Percentiles rank a stretch among this genome's conserved stretches.
These are phyloP conservation scores for Boletus barrowsii DNA, from an alignment of 768 basidiomycete genomes.

Conservation along the genomic window DNA sequence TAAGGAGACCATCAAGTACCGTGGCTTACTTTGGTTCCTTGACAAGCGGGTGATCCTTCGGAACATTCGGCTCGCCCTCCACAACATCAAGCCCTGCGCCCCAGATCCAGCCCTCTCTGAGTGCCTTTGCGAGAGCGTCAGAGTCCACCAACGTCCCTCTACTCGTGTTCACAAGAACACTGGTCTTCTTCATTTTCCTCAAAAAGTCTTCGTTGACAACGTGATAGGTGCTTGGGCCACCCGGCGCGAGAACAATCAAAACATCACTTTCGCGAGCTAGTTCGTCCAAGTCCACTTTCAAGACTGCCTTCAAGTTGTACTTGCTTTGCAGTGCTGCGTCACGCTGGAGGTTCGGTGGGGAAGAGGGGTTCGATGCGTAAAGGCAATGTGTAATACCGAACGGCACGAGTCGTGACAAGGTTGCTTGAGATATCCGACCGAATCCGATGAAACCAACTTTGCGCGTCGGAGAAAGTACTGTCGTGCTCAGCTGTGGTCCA, in stretches of 20 bases:
- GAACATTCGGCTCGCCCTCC: slow-evolving; percentile 83
- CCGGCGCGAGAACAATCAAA: slow-evolving; percentile 80
- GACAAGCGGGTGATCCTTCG: slow-evolving; percentile 73
- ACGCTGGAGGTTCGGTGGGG: slow-evolving; percentile 39
- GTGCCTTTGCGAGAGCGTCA: slow-evolving; percentile 78
- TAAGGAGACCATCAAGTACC: background rate
- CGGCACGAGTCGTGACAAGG: slow-evolving; percentile 70
- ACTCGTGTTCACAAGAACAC: slow-evolving; percentile 80
- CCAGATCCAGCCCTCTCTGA: slow-evolving; percentile 78
- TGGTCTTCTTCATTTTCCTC: slow-evolving; percentile 78
- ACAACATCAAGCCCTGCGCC: slow-evolving; percentile 94
- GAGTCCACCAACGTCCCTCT: slow-evolving; percentile 90
- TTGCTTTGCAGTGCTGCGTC: slow-evolving; percentile 39
- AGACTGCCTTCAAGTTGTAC: slow-evolving; percentile 37
- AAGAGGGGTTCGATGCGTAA: slow-evolving; percentile 60
- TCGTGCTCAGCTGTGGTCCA: slow-evolving; percentile 74
- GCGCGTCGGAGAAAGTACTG: slow-evolving; percentile 45
- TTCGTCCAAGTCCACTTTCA: slow-evolving; percentile 58
- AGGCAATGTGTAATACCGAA: slow-evolving; percentile 78
- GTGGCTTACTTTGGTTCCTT: slow-evolving; percentile 62
- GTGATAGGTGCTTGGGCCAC: slow-evolving; percentile 66
- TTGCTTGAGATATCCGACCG: slow-evolving; percentile 88
- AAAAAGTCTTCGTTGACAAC: slow-evolving; percentile 72
- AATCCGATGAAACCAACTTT: slow-evolving; percentile 93
- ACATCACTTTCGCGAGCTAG: slow-evolving; percentile 81